phyloP scores from a whole-genome alignment of 2,329 filamentous ascomycete genomes.

The Colletotrichum incanum region DNA sequence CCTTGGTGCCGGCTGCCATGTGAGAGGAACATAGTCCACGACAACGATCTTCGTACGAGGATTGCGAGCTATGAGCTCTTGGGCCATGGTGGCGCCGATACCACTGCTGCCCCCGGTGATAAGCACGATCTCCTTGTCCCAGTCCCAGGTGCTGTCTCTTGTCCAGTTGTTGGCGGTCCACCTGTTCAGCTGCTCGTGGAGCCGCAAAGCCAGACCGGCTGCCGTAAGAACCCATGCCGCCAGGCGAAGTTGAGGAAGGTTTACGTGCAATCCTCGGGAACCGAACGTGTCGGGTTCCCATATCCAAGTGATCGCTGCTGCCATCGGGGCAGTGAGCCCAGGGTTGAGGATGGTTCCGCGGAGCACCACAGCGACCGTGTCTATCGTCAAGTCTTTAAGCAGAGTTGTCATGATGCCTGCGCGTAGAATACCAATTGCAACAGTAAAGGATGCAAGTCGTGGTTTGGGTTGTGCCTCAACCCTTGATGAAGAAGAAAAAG shows the following conservation, averaged over 20 bases:
- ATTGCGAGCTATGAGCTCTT: constrained; percentile 48
- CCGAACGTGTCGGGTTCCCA: neutral
- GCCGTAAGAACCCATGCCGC: constrained; percentile 4
- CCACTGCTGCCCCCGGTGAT: constrained; percentile 61
- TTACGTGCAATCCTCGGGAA: neutral
- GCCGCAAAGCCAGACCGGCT: constrained; percentile 34
- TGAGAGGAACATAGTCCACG: constrained; percentile 52
- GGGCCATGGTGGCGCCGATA: constrained; percentile 56
- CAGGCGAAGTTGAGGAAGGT: neutral
- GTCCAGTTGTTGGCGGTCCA: constrained; percentile 48
- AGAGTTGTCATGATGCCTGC: neutral
- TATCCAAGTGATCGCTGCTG: neutral
- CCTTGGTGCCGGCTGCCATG: constrained; percentile 43
- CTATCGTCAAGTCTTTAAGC: neutral
- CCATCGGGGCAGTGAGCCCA: neutral
- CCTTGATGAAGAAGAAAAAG: neutral
- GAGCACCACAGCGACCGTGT: constrained; percentile 1
- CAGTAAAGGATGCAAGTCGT: neutral
- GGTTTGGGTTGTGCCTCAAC: too few species aligned
- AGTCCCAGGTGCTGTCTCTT: constrained; percentile 49
- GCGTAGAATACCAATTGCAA: neutral
- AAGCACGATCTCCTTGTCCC: constrained; percentile 59
- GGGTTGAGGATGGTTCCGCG: constrained; percentile 1
- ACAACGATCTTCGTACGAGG: constrained; percentile 50
- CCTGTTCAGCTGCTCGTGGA: constrained; percentile 45